These are phyloP conservation scores for Stephania japonica DNA, from an alignment of 164 flowering plant species.

Conservation along the genomic window DNA sequence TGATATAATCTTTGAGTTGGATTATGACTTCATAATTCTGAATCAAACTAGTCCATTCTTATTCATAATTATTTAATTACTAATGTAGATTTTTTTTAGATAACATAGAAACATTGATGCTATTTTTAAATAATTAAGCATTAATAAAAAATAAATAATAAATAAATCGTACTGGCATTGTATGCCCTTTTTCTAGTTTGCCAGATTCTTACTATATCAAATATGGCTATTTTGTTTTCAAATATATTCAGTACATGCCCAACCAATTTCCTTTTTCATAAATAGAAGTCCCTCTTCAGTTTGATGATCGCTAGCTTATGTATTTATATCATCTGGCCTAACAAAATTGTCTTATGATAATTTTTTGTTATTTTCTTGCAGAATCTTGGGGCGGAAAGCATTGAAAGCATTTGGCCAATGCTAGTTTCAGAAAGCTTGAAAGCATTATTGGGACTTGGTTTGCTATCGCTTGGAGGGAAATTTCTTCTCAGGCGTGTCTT, in stretches of 20 bases:
- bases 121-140: no score
- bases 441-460: conserved; percentile 88
- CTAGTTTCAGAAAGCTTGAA: conserved; percentile 85
- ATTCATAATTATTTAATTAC: no score
- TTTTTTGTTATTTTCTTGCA: conserved; percentile 22
- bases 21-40: no score
- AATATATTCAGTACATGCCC: neutral
- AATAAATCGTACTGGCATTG: no score
- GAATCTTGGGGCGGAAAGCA: conserved; percentile 68
- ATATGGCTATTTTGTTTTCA: neutral
- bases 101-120: no score
- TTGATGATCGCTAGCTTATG: neutral
- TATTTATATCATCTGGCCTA: neutral
- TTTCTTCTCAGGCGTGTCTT: conserved; percentile 79
- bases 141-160: no score
- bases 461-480: conserved; percentile 92
- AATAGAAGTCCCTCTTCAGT: neutral
- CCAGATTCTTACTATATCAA: neutral
- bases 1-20: no score
- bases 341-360: conserved; percentile 2
- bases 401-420: conserved; percentile 91
- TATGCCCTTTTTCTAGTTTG: no score
- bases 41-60: no score
- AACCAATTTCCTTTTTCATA: conserved; percentile 3
- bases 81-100: no score